These are phyloP conservation scores for Mycena belliarum DNA, from an alignment of 768 basidiomycete species.

Conservation along the genomic window DNA sequence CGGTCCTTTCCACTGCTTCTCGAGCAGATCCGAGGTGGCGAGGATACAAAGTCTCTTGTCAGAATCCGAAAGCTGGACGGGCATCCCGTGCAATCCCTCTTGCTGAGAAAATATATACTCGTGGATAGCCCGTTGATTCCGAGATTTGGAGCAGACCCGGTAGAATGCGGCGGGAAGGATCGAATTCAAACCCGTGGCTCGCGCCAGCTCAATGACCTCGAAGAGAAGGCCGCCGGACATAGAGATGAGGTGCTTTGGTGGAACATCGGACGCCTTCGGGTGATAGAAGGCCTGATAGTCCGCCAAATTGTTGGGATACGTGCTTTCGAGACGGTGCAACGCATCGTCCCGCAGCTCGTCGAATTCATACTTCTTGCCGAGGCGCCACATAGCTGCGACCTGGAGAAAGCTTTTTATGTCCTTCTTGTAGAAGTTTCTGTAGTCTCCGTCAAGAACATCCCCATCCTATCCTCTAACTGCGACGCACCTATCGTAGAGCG, in stretches of 20 bases:
- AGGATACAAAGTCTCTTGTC: too few species aligned
- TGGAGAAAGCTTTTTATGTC: not conserved
- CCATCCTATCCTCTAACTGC: not conserved
- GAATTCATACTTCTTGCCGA: not conserved
- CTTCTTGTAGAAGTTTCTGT: not conserved
- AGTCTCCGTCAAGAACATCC: too few species aligned
- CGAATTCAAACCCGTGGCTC: not conserved
- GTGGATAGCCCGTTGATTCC: too few species aligned
- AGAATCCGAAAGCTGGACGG: too few species aligned
- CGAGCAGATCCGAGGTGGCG: too few species aligned
- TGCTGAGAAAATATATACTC: too few species aligned
- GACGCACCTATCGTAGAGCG: constrained; percentile 4
- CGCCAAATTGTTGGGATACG: not conserved
- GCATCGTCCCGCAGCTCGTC: constrained; percentile 1
- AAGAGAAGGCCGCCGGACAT: not conserved
- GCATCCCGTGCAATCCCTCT: too few species aligned
- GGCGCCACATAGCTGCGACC: constrained; percentile 5
- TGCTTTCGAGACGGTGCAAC: not conserved
- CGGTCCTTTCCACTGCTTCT: too few species aligned
- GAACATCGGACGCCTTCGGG: too few species aligned
- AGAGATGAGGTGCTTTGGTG: not conserved
- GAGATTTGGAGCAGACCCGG: too few species aligned
- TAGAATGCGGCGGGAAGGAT: constrained; percentile 6
- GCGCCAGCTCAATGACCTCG: not conserved
- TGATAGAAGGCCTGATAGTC: not conserved